Base-by-base conservation (phyloP, 1,284 basidiomycete species). In the Inonotus obliquus region DNA sequence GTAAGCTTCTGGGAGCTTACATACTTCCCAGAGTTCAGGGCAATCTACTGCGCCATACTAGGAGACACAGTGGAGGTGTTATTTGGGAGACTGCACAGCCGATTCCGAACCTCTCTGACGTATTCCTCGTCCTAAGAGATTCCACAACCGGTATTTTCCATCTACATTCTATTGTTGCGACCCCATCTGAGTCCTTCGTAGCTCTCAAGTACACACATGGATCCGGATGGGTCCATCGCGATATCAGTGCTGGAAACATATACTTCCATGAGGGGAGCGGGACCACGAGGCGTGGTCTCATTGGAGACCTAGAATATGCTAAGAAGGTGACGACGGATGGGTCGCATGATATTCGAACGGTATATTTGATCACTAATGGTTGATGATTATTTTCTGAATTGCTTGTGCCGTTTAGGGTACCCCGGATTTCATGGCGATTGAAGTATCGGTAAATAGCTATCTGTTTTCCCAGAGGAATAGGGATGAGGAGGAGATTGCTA, bases 391-490 rank as follows among this genome's bases (percentile, higher is more conserved):
- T 44, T 6, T 44, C 13, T 19, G 1, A 19, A 14, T 17, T 17
- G 5, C 11, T 19, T 44, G 41, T 44, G 14, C 6, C 41, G 13
- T 44, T 6, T 6, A 44, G 41, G 41, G 41, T 19, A 58, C 57
- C n/a, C 32, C 37, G 6, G 57, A 58, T 35, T 58, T 58, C 19
- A 58, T 48, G 44, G 57, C 57, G n/a, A 25, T 49, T n/a, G 57
- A 58, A 48, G 57, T 49, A n/a, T 23, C 32, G 17, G 7, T 9
- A 19, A 21, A 29, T 17, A 27, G 14, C 19, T 58, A 58, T 21
- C 14, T 23, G n/a, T 38, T 32, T n/a, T n/a, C n/a, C n/a, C n/a
- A n/a, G n/a, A n/a, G n/a, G n/a, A n/a, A n/a, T n/a, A n/a, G n/a
- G n/a, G n/a, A n/a, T n/a, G n/a, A n/a, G n/a, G n/a, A n/a, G n/a